Percentiles rank a stretch among this genome's conserved stretches.
Conservation (phyloP, 164 flowering plant species). For the Sextonia rubra region DNA sequence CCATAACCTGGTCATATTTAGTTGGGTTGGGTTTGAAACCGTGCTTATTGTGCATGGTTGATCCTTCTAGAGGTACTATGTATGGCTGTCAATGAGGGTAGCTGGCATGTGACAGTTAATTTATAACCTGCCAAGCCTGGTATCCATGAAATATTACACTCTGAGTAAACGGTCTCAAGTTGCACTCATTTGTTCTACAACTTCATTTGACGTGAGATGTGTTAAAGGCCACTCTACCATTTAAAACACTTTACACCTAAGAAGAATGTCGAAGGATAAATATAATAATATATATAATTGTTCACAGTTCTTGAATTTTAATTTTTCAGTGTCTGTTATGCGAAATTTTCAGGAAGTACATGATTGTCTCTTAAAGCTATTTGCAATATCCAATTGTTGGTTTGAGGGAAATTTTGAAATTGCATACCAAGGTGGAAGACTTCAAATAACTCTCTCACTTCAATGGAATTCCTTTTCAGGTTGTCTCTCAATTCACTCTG, state of each 20-base stretch:
- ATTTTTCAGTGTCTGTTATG: not conserved
- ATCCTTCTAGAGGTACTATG: too few species aligned
- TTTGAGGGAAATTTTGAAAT: not conserved
- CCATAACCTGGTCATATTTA: too few species aligned
- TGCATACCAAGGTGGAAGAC: not conserved
- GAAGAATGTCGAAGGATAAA: not conserved
- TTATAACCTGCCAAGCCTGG: too few species aligned
- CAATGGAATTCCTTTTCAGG: constrained; percentile 8
- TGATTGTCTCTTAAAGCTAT: not conserved
- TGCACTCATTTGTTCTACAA: not conserved
- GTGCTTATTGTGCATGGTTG: too few species aligned
- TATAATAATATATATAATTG: too few species aligned
- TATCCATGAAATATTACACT: not conserved
- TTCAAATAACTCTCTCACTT: not conserved
- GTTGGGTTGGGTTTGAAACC: too few species aligned
- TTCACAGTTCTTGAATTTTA: not conserved
- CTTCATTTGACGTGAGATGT: not conserved
- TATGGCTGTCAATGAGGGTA: too few species aligned
- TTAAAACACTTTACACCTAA: too few species aligned
- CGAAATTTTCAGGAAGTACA: not conserved
- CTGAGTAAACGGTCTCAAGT: not conserved
- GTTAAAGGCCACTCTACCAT: not conserved
- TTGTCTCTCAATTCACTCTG: not conserved
- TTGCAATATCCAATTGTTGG: not conserved
- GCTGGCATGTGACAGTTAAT: too few species aligned